Percentiles rank a stretch among this genome's conserved stretches.
These are phyloP conservation scores for Fusarium algeriense DNA, from an alignment of 2,329 filamentous ascomycete genomes.

Conservation along the genomic window DNA sequence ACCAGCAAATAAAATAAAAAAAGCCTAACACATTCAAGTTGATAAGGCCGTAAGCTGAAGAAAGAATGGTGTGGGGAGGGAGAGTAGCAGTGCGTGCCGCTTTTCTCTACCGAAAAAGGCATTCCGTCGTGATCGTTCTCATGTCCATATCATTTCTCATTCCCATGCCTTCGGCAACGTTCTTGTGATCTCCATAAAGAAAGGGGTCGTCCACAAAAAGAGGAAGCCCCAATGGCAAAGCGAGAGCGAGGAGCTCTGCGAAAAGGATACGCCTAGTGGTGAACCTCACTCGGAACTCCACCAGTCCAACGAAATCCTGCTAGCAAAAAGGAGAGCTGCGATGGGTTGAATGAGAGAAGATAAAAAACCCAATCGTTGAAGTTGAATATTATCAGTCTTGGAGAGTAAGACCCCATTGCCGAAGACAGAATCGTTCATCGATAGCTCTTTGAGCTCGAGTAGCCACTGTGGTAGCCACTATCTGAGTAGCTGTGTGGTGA, in stretches of 20 bases:
- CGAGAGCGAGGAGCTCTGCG: conserved; percentile 14
- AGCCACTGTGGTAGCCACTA: conserved; percentile 66
- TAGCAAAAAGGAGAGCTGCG: conserved; percentile 63
- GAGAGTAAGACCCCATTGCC: conserved; percentile 59
- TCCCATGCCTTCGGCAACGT: conserved; percentile 51
- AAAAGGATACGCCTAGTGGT: conserved; percentile 25
- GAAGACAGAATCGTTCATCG: conserved; percentile 68
- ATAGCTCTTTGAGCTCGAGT: conserved; percentile 60
- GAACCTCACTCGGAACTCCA: conserved; percentile 49
- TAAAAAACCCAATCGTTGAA: conserved; percentile 62
- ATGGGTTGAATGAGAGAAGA: conserved; percentile 62
- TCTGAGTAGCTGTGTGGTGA: conserved; percentile 62
- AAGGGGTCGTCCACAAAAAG: conserved; percentile 16
- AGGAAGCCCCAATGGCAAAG: conserved; percentile 8
- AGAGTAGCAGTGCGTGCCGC: conserved; percentile 1
- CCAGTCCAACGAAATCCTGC: conserved; percentile 57
- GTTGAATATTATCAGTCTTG: conserved; percentile 58
- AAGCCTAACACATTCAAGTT: conserved; percentile 3
- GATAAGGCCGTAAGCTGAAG: conserved; percentile 24
- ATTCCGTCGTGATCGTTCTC: conserved; percentile 36
- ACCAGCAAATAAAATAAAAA: conserved; percentile 1
- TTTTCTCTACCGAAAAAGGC: conserved; percentile 14
- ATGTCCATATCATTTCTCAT: conserved; percentile 46
- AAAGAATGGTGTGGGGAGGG: conserved; percentile 7
- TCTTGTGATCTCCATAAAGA: conserved; percentile 37